Evolutionary conservation across 805 yeast genomes (phyloP).

Genomic region (Spathaspora passalidarum): DNA sequence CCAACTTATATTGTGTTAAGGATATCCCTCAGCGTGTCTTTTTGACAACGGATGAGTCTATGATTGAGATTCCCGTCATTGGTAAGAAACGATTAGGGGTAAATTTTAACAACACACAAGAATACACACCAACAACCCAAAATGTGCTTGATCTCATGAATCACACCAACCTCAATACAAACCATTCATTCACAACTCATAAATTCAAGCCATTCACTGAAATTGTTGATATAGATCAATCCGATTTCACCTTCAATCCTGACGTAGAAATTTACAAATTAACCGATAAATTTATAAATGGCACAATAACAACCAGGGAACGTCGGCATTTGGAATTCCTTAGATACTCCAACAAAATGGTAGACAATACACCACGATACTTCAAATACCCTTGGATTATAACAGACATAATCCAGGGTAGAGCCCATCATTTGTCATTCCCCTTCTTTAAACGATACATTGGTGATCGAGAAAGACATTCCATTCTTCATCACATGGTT

Average conservation of each 20-base stretch:
- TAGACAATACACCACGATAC: constrained; percentile 25
- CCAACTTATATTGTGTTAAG: constrained; percentile 29
- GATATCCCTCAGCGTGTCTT: constrained; percentile 25
- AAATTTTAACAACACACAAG: constrained; percentile 1
- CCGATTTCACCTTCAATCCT: constrained; percentile 31
- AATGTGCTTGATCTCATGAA: constrained; percentile 7
- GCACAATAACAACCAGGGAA: constrained; percentile 16
- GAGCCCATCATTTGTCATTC: constrained; percentile 30
- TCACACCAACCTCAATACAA: constrained; percentile 1
- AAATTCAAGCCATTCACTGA: constrained; percentile 5
- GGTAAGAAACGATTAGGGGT: constrained; percentile 22
- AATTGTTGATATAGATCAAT: constrained; percentile 14
- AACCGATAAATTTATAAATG: constrained; percentile 12
- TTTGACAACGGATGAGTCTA: constrained; percentile 21
- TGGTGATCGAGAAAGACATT: constrained; percentile 33
- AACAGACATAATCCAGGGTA: constrained; percentile 32
- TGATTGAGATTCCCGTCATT: constrained; percentile 26
- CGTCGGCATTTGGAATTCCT: constrained; percentile 26
- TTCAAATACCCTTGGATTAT: constrained; percentile 41
- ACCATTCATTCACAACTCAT: constrained; percentile 4
- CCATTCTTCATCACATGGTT: constrained; percentile 35
- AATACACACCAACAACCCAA: constrained; percentile 1
- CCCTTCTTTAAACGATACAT: constrained; percentile 37
- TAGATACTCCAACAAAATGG: constrained; percentile 21
- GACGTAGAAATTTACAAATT: constrained; percentile 24